A percentile compares a stretch with the other conserved stretches of the same genome.
Conservation (phyloP, 1,139 yeast species). For the Geotrichum cucujoidarum region DNA sequence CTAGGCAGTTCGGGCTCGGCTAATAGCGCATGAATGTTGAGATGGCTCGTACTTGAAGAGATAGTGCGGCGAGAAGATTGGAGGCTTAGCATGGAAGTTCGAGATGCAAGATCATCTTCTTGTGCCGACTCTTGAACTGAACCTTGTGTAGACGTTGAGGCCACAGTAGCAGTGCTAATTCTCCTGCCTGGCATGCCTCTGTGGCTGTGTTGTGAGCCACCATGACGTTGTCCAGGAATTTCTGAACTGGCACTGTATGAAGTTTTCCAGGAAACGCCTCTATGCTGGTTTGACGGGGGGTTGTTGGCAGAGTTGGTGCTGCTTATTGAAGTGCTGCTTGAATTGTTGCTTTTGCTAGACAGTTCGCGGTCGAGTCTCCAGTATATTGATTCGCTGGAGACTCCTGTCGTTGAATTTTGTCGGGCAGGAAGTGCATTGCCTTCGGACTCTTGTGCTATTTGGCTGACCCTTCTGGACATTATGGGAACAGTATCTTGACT, state of each 20-base stretch:
- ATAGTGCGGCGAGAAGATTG: constrained; percentile 2
- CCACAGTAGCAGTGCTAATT: constrained; percentile 10
- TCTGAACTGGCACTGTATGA: not conserved
- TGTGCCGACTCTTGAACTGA: not conserved
- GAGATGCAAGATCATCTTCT: not conserved
- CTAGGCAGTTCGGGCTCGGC: not conserved
- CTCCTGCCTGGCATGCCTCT: constrained; percentile 9
- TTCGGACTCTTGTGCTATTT: not conserved
- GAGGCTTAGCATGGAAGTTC: not conserved
- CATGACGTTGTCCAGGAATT: not conserved
- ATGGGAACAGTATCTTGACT: not conserved
- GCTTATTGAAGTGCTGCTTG: constrained; percentile 12
- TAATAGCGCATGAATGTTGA: constrained; percentile 11
- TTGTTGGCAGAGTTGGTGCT: constrained; percentile 3
- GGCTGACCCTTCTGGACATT: not conserved
- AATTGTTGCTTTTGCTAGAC: not conserved
- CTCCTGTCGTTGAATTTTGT: not conserved
- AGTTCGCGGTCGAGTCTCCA: constrained; percentile 4
- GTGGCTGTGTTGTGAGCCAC: not conserved
- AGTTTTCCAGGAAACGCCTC: not conserved
- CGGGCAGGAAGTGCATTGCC: not conserved
- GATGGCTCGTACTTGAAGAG: not conserved
- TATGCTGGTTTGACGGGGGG: not conserved
- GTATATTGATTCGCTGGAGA: not conserved
- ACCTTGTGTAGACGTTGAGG: constrained; percentile 1